These are phyloP conservation scores for Clonostachys rosea DNA, from an alignment of 2,329 filamentous ascomycete genomes.

Conservation along the genomic window DNA sequence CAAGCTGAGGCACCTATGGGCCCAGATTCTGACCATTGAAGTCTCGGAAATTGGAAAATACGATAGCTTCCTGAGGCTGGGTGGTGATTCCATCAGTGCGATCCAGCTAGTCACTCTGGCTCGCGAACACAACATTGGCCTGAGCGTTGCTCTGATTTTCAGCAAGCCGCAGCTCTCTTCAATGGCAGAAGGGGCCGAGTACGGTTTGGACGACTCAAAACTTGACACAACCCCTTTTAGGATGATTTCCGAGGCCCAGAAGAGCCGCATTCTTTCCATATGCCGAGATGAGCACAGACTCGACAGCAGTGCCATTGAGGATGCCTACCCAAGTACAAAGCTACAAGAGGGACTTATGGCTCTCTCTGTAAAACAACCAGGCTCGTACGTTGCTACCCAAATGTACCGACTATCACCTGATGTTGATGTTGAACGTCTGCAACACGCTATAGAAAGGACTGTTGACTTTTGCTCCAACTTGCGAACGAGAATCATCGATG, in stretches of 20 bases:
- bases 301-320: constrained; percentile 21
- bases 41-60: constrained; percentile 1
- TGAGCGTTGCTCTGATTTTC: constrained; percentile 6
- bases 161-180: constrained; percentile 3
- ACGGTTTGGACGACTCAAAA: no score
- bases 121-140: constrained; percentile 1
- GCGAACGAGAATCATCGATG: constrained; percentile 10
- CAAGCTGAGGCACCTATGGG: constrained; percentile 6
- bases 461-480: constrained; percentile 8
- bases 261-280: no score
- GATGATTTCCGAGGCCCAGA: no score
- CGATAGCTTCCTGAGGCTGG: constrained; percentile 5
- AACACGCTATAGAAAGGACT: constrained; percentile 8
- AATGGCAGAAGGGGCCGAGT: background rate
- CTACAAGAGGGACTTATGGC: constrained; percentile 45
- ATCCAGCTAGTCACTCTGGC: constrained; percentile 4
- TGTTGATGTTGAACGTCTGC: constrained; percentile 7
- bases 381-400: constrained; percentile 10
- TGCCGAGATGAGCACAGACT: no score
- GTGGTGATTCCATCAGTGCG: constrained; percentile 8
- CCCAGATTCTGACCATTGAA: background rate
- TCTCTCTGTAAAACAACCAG: constrained; percentile 24
- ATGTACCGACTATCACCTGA: constrained; percentile 4
- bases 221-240: no score
- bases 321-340: constrained; percentile 43